A percentile compares a stretch with the other conserved stretches of the same genome.
Conservation (phyloP, 2,329 filamentous ascomycete species). For the Alternaria triticimaculans region DNA sequence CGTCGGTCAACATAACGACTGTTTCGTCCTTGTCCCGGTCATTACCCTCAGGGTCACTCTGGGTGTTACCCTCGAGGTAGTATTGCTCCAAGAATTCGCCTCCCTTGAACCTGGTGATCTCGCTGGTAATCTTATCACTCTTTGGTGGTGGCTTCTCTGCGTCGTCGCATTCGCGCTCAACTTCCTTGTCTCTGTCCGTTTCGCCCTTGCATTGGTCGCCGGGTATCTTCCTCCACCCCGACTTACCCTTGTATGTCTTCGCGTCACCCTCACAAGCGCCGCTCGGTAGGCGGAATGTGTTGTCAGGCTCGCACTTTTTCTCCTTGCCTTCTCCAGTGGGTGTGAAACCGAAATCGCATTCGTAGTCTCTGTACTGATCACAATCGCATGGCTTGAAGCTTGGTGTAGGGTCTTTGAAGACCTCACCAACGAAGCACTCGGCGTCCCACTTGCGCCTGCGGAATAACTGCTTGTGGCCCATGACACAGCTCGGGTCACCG, state of each 20-base stretch:
- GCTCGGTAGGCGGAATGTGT: slow-evolving; percentile 69
- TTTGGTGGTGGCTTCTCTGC: slow-evolving; percentile 58
- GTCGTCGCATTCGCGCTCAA: slow-evolving; percentile 79
- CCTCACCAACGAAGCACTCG: slow-evolving; percentile 85
- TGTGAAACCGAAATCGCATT: slow-evolving; percentile 94
- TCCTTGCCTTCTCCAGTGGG: slow-evolving; percentile 56
- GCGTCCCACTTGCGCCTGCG: slow-evolving; percentile 83
- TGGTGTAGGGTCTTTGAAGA: slow-evolving; percentile 79
- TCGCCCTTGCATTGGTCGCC: slow-evolving; percentile 58
- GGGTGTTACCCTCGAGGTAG: slow-evolving; percentile 77
- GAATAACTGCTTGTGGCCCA: slow-evolving; percentile 94
- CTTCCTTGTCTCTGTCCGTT: slow-evolving; percentile 54
- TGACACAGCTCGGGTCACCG: slow-evolving; percentile 83
- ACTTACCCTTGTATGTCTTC: slow-evolving; percentile 81
- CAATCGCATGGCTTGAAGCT: slow-evolving; percentile 80
- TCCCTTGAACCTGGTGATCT: slow-evolving; percentile 68
- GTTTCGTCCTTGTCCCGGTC: slow-evolving; percentile 71
- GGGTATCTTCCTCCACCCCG: slow-evolving; percentile 91
- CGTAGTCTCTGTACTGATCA: slow-evolving; percentile 77
- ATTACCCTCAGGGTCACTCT: slow-evolving; percentile 76
- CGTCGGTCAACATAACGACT: slow-evolving; percentile 65
- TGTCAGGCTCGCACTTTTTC: slow-evolving; percentile 71
- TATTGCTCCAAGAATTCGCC: slow-evolving; percentile 63
- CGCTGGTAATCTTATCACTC: slow-evolving; percentile 70
- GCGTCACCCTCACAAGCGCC: slow-evolving; percentile 75